phyloP scores from a whole-genome alignment of 2,329 filamentous ascomycete species.

The Calonectria honghensis region DNA sequence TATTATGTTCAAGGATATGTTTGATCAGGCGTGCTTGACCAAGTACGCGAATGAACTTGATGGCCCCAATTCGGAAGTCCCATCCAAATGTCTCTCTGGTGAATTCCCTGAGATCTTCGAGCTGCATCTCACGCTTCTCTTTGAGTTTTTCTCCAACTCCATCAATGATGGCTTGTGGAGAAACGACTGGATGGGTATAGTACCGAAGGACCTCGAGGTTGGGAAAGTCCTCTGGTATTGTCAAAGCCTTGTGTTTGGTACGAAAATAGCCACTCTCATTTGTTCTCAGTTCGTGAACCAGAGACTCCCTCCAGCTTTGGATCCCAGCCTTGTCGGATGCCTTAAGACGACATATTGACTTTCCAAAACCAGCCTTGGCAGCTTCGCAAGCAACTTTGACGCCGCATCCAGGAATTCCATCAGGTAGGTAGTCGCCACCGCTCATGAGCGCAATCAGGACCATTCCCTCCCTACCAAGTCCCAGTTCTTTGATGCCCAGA shows the following conservation, averaged over 20 bases:
- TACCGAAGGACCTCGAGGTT: conserved; percentile 86
- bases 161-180: conserved; percentile 71
- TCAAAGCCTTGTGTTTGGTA: conserved; percentile 82
- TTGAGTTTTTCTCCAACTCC: conserved; percentile 53
- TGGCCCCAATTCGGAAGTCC: conserved; percentile 84
- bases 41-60: conserved; percentile 88
- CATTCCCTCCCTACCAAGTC: conserved; percentile 91
- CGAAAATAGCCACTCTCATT: conserved; percentile 90
- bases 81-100: conserved; percentile 89
- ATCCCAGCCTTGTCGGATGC: conserved; percentile 76
- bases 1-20: conserved; percentile 64
- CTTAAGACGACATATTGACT: conserved; percentile 80
- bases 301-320: conserved; percentile 80
- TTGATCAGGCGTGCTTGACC: conserved; percentile 84
- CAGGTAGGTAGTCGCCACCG: conserved; percentile 93
- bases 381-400: conserved; percentile 93
- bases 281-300: conserved; percentile 85
- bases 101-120: conserved; percentile 80
- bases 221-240: conserved; percentile 88
- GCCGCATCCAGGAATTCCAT: conserved; percentile 91
- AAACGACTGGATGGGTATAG: conserved; percentile 92
- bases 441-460: conserved; percentile 95
- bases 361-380: conserved; percentile 90
- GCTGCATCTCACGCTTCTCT: conserved; percentile 51
- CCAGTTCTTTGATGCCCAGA: conserved; percentile 69